Base-by-base conservation (phyloP, 177 flowering plant genomes). In the Vitis hybrid region DNA sequence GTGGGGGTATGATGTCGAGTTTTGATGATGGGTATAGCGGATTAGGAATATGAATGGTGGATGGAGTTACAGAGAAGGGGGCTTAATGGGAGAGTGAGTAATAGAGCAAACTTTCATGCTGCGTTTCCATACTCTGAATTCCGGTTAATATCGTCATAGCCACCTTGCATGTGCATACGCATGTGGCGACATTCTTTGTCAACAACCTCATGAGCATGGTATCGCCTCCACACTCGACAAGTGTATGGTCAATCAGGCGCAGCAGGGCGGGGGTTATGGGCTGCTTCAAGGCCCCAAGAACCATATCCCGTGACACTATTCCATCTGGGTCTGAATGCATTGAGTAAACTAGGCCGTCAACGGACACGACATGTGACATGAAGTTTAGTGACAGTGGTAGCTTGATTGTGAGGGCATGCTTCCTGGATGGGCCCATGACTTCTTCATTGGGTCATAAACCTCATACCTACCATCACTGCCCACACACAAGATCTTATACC, bases 291-390 rank as follows among this genome's bases (percentile, higher is more conserved):
- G 70, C 68, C 70, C 98, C 90, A 16, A 71, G 82, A 7, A 29
- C 77, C 96, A 85, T 83, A 73, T 93, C 71, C 31, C 88, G 93
- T 48, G 93, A 87, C 71, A 95, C 81, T 16, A 93, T 80, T 68
- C 99, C 99, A 68, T 93, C 97, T 1, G 98, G 97, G 2, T 87
- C 87, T 2, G 85, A 74, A 12, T 94, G 81, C 97, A 93, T 80
- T 89, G 91, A 95, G 78, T 91, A 87, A 14, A 95, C 76, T 1
- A 75, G 79, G 55, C 74, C 55, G 31, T 75, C 85, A 2, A 90
- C 66, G 12, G 85, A 81, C 58, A 91, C 89, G 5, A 94, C 79
- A 69, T 91, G 96, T 7, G 97, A 91, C 75, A 84, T 68, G 70
- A 91, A 89, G 79, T 88, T 90, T 74, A 93, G 75, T 16, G 82